Base-by-base conservation (phyloP, 164 flowering plant species). In the Houttuynia cordata region DNA sequence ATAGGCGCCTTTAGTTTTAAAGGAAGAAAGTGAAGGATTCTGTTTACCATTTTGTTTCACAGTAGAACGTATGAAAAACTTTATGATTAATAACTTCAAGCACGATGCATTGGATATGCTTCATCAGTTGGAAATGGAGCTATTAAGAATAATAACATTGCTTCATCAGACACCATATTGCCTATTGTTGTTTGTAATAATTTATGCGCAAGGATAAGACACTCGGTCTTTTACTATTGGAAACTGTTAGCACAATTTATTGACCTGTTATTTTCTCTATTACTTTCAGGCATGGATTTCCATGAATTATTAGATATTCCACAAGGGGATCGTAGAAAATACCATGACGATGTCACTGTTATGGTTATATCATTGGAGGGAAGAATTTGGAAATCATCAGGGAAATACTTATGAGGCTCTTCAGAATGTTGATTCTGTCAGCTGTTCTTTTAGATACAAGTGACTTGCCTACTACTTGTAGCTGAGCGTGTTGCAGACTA, bases 311-410 rank as follows among this genome's bases (percentile, higher is more conserved):
- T 92, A 62, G 98, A 89, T 72, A 87, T 92, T 42, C 98, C 98
- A n/a, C 93, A 92, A 75, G 98, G 98, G 57, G 98, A 92, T 59
- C 87, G 98, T 14, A 75, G 98, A 62, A 92, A 92, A 73, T 92
- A 92, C 77, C 98, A 92, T 75, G 98, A 92, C 51, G 98, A 92
- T 79, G 96, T 89, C 51, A 89, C 98, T 12, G 98, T 92, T 39
- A 87, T 92, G 96, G 89, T 92, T 64, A 72, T 92, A 72, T 89
- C 98, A 3, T 87, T 92, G 39, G 98, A 89, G 78, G 98, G 98
- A 72, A 80, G 98, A 74, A 92, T 92, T 41, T 92, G 97, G 97
- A 92, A 89, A 67, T 92, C 98, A 18, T 87, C 98, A 0, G 98
- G 97, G 52, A 92, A 87, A 68, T 92, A 88, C 75, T 78, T 76